Evolutionary conservation across 176 grass and related monocot genomes (phyloP), one percentile per base, ranked within the genome.

Genomic region (Oryza brachyantha): DNA sequence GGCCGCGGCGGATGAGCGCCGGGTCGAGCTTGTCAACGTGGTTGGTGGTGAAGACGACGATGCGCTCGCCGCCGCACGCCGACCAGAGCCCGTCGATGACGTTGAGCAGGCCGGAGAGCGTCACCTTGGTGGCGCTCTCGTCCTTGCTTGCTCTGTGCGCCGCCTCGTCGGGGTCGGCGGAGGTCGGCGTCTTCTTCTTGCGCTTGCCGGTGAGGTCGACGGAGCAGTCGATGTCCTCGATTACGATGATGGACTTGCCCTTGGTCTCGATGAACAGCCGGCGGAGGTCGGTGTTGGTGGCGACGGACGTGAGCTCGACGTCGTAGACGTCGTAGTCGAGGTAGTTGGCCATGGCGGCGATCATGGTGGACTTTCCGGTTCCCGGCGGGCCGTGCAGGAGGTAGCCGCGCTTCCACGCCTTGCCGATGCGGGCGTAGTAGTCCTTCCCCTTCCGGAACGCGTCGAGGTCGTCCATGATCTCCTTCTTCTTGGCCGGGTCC

Each of bases 221-320:
- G 3, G 10, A 74, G 76, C 90, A 93, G 65, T 93, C 90, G 46
- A 93, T 86, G 81, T 93, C 90, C 75, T 89, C 90, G 34, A 93
- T 84, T 14, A 93, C 84, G 68, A 93, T 86, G 19, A 93, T 87
- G 14, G 91, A 90, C 76, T 87, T 93, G 84, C 72, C 39, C 2
- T 40, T 84, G 0, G 85, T 91, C 78, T 83, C 89, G 16, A 88
- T 59, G 14, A 88, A 70, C 0, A 91, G 52, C 42, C 12, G 68
- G 8, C 74, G 61, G 27, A 84, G 88, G 31, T 86, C 74, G 41
- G 16, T 58, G 85, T 91, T 91, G 60, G 17, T 55, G 32, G 4
- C 22, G 25, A 84, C 85, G 14, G 14, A 3, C 3, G 77, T 85
- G 10, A 82, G 73, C 58, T 87, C 73, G 9, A 83, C 8, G 72